A percentile compares a stretch with the other conserved stretches of the same genome.
Evolutionary conservation across 768 basidiomycete genomes (phyloP).

Genomic region (Suillus lakei): DNA sequence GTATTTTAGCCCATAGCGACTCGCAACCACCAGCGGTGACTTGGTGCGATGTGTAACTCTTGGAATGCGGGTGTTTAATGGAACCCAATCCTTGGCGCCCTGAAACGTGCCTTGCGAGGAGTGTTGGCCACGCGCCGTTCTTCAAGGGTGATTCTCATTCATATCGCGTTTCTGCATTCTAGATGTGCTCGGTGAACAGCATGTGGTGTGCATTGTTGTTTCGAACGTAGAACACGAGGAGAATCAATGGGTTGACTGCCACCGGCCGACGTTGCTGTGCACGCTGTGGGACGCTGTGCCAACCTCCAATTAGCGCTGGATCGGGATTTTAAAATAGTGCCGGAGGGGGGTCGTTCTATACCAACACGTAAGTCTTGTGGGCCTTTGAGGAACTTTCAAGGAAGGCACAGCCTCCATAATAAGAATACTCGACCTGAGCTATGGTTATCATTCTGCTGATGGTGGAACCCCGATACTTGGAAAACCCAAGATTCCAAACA

Average conservation of each 20-base stretch:
- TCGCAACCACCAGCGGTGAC: background rate
- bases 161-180: conserved; percentile 1
- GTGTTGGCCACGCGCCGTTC: background rate
- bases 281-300: background rate
- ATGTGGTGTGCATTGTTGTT: background rate
- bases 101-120: conserved; percentile 4
- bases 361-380: background rate
- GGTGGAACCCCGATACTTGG: background rate
- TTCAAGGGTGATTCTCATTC: background rate
- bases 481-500: background rate
- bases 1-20: background rate
- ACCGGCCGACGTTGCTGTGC: background rate
- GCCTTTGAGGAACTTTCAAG: background rate
- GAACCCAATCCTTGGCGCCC: background rate
- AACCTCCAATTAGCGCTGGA: background rate
- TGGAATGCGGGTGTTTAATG: background rate
- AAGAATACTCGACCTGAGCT: background rate
- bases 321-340: background rate
- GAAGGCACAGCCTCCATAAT: background rate
- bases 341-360: background rate
- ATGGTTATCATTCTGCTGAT: background rate
- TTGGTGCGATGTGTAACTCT: background rate
- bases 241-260: background rate
- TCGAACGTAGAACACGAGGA: conserved; percentile 6
- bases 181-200: background rate